A percentile compares a stretch with the other conserved stretches of the same genome.
Evolutionary conservation across 257 asterid species (phyloP).

Genomic region (Rehmannia glutinosa): DNA sequence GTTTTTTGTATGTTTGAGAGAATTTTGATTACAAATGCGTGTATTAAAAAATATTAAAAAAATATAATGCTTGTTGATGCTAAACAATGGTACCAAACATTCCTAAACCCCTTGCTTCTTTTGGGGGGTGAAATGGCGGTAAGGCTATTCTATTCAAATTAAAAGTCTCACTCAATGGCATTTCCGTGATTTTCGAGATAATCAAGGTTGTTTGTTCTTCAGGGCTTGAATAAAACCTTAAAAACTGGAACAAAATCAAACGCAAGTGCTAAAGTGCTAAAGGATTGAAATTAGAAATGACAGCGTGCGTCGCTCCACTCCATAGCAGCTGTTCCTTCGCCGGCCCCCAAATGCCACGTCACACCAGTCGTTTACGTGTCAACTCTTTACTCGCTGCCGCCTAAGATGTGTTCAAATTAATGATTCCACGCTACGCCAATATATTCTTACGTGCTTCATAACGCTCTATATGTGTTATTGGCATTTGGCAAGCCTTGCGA

Average conservation of each 20-base stretch:
- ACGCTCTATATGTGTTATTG: too few species aligned
- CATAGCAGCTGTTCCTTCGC: constrained; percentile 13
- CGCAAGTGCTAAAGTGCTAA: background rate
- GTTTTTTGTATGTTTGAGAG: background rate
- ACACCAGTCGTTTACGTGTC: constrained; percentile 12
- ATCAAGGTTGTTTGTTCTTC: too few species aligned
- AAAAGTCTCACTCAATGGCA: too few species aligned
- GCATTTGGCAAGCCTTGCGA: too few species aligned
- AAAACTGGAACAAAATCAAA: constrained; percentile 5
- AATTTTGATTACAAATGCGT: background rate
- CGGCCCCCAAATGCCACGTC: constrained; percentile 21
- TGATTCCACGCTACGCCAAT: constrained; percentile 20
- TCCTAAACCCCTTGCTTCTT: too few species aligned
- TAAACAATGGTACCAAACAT: too few species aligned
- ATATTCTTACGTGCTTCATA: too few species aligned
- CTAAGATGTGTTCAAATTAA: background rate
- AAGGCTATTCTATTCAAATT: too few species aligned
- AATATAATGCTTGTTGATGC: too few species aligned
- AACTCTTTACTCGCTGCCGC: background rate
- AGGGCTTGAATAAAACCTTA: background rate
- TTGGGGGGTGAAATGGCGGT: too few species aligned
- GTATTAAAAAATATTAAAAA: too few species aligned
- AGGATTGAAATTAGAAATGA: background rate
- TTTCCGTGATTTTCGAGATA: too few species aligned
- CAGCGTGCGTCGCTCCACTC: constrained; percentile 10